These are phyloP conservation scores for Solanum sparsipilum DNA, from an alignment of 257 asterid genomes.

Conservation along the genomic window DNA sequence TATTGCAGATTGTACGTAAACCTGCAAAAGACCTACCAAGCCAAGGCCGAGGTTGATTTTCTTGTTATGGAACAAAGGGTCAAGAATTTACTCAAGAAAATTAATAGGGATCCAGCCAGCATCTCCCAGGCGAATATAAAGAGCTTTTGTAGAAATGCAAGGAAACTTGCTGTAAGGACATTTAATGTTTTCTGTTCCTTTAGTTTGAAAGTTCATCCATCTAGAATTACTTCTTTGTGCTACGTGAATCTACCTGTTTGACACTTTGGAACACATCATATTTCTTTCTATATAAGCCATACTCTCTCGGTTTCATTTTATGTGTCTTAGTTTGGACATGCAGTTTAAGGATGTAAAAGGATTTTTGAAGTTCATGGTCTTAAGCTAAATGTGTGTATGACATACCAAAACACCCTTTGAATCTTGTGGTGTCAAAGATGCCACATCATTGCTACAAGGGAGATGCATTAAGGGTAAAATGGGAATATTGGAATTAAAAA, in stretches of 20 bases:
- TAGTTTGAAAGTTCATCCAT: background rate
- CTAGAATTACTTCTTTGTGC: background rate
- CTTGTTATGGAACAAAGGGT: constrained; percentile 56
- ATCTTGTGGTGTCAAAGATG: background rate
- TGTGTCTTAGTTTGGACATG: background rate
- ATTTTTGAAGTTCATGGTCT: background rate
- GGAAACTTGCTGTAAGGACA: constrained; percentile 48
- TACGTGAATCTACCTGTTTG: background rate
- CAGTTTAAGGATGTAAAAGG: background rate
- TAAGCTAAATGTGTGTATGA: background rate
- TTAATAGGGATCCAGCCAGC: constrained; percentile 80
- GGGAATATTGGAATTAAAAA: background rate
- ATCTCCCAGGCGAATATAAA: constrained; percentile 64
- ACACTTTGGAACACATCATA: background rate
- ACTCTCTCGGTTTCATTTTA: background rate
- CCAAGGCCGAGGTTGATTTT: constrained; percentile 94
- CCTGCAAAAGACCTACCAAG: constrained; percentile 82
- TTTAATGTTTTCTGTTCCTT: background rate
- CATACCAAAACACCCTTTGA: background rate
- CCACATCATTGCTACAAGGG: background rate
- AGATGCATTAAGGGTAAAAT: background rate
- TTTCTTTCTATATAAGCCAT: background rate
- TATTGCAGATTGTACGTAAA: constrained; percentile 61
- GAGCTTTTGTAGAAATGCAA: constrained; percentile 87
- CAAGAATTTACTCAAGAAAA: constrained; percentile 54